phyloP scores from a whole-genome alignment of 306 rosid species.

The Morella rubra region DNA sequence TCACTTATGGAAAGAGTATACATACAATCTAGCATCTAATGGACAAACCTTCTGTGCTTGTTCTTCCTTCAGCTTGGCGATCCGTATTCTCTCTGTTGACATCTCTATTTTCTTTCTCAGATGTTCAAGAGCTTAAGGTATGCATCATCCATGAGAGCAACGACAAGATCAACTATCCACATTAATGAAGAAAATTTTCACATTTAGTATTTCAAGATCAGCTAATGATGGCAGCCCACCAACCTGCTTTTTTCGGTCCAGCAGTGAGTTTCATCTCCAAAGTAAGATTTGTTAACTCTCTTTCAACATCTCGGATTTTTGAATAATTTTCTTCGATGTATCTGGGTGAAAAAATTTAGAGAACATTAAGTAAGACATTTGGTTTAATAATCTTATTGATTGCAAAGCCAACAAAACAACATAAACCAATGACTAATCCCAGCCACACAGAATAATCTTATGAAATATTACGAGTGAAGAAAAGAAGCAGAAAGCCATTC shows the following conservation, averaged over 20 bases:
- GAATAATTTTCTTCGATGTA: conserved; percentile 88
- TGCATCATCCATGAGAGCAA: conserved; percentile 28
- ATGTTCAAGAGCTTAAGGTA: conserved; percentile 75
- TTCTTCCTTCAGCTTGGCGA: conserved; percentile 83
- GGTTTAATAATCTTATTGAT: conserved; percentile 7
- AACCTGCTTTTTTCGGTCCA: conserved; percentile 97
- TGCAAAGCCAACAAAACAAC: neutral
- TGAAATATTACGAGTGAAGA: neutral
- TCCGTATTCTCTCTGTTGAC: conserved; percentile 68
- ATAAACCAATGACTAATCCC: neutral
- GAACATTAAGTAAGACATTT: conserved; percentile 13
- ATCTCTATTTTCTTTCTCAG: conserved; percentile 86
- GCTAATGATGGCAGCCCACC: conserved; percentile 26
- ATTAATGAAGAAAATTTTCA: conserved; percentile 20
- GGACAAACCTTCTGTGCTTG: conserved; percentile 62
- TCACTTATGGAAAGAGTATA: conserved; percentile 1
- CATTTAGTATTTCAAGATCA: conserved; percentile 18
- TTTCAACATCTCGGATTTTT: conserved; percentile 89
- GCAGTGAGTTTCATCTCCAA: conserved; percentile 93
- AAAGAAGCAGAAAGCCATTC: neutral
- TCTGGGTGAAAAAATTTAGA: conserved; percentile 33
- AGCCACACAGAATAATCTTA: neutral
- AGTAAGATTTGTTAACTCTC: conserved; percentile 71
- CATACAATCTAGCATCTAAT: conserved; percentile 17
- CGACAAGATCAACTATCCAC: conserved; percentile 29